Evolutionary conservation across 192 early-diverging fungal genomes (phyloP), one percentile per base, ranked within the genome.

Genomic region (Podila clonocystis): DNA sequence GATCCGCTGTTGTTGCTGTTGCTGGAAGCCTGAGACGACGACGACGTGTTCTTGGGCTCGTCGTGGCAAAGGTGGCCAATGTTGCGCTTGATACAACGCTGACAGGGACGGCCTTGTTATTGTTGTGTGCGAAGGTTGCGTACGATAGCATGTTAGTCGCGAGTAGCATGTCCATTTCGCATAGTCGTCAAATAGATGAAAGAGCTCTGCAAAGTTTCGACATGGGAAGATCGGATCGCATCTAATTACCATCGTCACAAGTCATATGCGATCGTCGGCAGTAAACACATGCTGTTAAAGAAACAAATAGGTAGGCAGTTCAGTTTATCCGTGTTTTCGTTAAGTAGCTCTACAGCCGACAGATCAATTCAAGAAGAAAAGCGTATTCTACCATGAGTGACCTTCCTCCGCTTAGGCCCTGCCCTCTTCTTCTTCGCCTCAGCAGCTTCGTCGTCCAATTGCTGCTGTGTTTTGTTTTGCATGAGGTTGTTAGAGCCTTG

Each of bases 261-360:
- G 96, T 96, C 97, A 98, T 98, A 82, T 98, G 97, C 48, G 93
- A 94, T 77, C 96, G 86, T 80, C 96, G 88, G 86, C 97, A 98
- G 75, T 95, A 97, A 24, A 97, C 93, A 74, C 97, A 98, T 19
- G 97, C 97, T 92, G 84, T 59, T 41, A 28, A 55, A 15, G 22
- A 62, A n/a, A 19, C 28, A 48, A 69, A 49, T 24, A 64, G n/a
- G 9, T 13, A 63, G 17, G 36, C 13, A 31, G 24, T 24, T 31
- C 28, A 30, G 15, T 30, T 30, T 0, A 29, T 12, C 28, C 26
- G 15, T 26, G 59, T 5, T 30, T 30, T 29, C 5, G 59, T 30
- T 60, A 2, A 17, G 13, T 30, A 19, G 5, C 59, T 30, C 22
- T 3, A 11, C 24, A 24, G 15, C 19, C 29, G 58, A 19, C 5